Conservation (phyloP, 306 rosid species). For the Sechiopsis laciniata region DNA sequence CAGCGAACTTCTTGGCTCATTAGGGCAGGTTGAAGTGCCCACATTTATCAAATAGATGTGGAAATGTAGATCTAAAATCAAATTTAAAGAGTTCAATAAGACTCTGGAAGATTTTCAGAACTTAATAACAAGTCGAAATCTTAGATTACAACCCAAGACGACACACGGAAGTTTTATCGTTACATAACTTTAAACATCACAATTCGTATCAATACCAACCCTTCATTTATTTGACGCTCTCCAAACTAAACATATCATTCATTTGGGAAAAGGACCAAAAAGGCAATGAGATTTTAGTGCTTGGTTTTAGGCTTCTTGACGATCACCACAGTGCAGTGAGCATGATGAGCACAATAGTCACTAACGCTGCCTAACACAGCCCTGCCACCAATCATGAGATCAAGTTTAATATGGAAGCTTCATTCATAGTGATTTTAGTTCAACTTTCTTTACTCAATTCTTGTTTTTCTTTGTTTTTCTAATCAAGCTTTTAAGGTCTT, state of each 20-base stretch:
- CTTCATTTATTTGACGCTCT: slow-evolving; percentile 3
- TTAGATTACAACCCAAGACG: background rate
- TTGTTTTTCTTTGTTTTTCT: background rate
- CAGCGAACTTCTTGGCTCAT: too few species aligned
- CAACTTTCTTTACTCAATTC: background rate
- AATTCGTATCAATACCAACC: background rate
- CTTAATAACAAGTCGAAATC: too few species aligned
- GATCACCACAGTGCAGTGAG: slow-evolving; percentile 20
- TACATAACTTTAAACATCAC: background rate
- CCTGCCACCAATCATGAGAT: slow-evolving; percentile 7
- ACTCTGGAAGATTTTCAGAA: background rate
- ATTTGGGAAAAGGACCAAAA: background rate
- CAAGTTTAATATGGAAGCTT: background rate
- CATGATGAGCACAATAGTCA: slow-evolving; percentile 27
- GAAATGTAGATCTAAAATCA: too few species aligned
- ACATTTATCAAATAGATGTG: too few species aligned
- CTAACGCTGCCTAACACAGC: slow-evolving; percentile 26
- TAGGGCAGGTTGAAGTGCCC: too few species aligned
- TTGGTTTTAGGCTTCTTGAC: slow-evolving; percentile 24
- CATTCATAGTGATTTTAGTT: background rate
- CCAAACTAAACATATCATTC: background rate
- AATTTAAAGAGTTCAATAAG: background rate
- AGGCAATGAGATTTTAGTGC: background rate
- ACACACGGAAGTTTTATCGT: background rate
- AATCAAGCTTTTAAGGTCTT: background rate